These are phyloP conservation scores for Serendipita indica DNA, from an alignment of 768 basidiomycete genomes.

Conservation along the genomic window DNA sequence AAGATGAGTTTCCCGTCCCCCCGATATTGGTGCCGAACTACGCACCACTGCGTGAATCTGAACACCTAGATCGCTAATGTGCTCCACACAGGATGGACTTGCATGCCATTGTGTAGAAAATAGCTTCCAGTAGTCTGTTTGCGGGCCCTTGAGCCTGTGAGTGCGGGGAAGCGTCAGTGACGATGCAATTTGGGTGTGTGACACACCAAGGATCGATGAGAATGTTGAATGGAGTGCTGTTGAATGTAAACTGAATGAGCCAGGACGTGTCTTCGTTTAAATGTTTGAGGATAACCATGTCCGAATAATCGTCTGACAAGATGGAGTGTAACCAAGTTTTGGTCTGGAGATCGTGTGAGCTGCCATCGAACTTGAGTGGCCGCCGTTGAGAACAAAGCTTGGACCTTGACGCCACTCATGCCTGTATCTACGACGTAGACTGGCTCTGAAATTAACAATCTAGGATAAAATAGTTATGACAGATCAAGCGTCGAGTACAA, in stretches of 20 bases:
- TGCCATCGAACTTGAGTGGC: too few relatives aligned
- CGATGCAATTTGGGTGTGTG: background rate
- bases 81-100: background rate
- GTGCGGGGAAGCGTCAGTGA: background rate
- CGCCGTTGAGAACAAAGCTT: too few relatives aligned
- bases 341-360: too few relatives aligned
- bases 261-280: background rate
- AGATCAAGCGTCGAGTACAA: too few relatives aligned
- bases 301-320: background rate
- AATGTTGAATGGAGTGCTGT: background rate
- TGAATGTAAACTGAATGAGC: background rate
- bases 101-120: conserved; percentile 1
- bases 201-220: background rate
- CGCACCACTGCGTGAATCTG: background rate
- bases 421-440: too few relatives aligned
- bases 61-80: background rate
- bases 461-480: background rate
- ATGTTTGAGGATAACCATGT: background rate
- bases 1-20: background rate
- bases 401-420: background rate
- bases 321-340: too few relatives aligned
- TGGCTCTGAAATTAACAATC: background rate
- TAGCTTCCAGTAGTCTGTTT: conserved; percentile 1
- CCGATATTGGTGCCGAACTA: background rate
- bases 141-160: background rate